Percentiles rank a stretch among this genome's conserved stretches.
Conservation (phyloP, 2,329 filamentous ascomycete genomes). For the Venturia asperata region DNA sequence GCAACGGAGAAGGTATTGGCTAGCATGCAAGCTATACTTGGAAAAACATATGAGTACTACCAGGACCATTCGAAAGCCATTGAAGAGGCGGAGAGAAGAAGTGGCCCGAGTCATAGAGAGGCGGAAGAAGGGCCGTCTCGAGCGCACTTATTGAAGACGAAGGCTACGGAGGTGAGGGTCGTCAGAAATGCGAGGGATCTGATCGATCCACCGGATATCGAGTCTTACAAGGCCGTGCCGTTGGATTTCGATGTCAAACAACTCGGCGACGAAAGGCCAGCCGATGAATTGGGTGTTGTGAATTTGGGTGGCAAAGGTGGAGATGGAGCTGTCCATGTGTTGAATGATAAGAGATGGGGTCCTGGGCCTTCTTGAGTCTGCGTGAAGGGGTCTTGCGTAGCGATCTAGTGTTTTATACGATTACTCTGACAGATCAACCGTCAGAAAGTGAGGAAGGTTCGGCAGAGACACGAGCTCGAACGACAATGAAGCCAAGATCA, state of each 20-base stretch:
- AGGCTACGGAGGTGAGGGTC: conserved; percentile 82
- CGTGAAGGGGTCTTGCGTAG: neutral
- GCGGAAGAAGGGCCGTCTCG: conserved; percentile 31
- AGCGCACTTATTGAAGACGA: conserved; percentile 62
- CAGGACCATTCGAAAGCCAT: conserved; percentile 52
- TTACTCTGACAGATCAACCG: neutral
- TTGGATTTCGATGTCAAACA: conserved; percentile 24
- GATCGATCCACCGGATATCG: conserved; percentile 58
- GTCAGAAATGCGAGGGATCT: conserved; percentile 67
- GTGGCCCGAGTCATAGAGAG: conserved; percentile 32
- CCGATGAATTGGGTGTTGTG: conserved; percentile 26
- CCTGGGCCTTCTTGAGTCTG: neutral
- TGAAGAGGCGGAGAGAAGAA: conserved; percentile 40
- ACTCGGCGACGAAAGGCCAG: conserved; percentile 19
- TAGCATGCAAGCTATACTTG: conserved; percentile 83
- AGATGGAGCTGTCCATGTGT: conserved; percentile 15
- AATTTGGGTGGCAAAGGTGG: conserved; percentile 24
- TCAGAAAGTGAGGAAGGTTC: too few species aligned
- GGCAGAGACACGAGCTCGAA: too few species aligned
- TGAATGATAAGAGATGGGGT: conserved; percentile 19
- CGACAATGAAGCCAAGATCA: neutral
- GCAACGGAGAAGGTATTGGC: conserved; percentile 82
- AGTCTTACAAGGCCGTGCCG: conserved; percentile 50
- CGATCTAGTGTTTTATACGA: neutral
- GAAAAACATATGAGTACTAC: conserved; percentile 59